A percentile compares a stretch with the other conserved stretches of the same genome.
phyloP scores from a whole-genome alignment of 140 eudicot species.

The Stevia rebaudiana region DNA sequence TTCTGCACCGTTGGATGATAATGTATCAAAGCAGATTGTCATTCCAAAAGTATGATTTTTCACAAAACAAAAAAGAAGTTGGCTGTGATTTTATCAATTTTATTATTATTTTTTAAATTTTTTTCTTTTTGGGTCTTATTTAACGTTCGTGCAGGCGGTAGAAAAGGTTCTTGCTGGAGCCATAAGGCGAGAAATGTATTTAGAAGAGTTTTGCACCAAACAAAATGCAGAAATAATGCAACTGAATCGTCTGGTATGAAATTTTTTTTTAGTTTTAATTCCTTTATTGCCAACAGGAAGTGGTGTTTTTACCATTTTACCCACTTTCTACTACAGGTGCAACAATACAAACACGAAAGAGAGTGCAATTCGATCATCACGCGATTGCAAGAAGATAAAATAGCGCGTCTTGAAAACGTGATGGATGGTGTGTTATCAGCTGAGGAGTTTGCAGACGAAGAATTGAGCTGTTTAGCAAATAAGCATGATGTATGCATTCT shows the following conservation, averaged over 20 bases:
- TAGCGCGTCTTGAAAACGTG: conserved; percentile 75
- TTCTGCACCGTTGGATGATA: conserved; percentile 41
- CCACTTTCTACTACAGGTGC: conserved; percentile 52
- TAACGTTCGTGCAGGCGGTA: conserved; percentile 52
- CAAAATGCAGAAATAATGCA: conserved; percentile 73
- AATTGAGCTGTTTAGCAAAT: conserved; percentile 46
- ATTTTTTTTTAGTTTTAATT: neutral
- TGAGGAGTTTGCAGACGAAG: conserved; percentile 79
- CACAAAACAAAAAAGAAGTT: neutral
- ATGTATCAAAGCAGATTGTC: conserved; percentile 46
- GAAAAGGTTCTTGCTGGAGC: conserved; percentile 95
- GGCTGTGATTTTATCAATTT: no score
- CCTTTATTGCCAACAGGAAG: neutral
- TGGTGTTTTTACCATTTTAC: neutral
- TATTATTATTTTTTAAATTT: neutral
- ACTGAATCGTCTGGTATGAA: conserved; percentile 88
- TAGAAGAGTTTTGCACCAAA: conserved; percentile 76
- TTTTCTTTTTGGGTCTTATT: neutral
- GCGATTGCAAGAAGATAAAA: conserved; percentile 86
- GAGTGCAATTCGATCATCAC: conserved; percentile 83
- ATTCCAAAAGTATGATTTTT: conserved; percentile 66
- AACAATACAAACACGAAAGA: conserved; percentile 87
- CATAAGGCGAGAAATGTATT: conserved; percentile 89
- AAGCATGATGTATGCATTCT: conserved; percentile 61
- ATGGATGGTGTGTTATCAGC: conserved; percentile 79